These are phyloP conservation scores for Neurospora intermedia DNA, from an alignment of 495 filamentous ascomycete genomes.

Conservation along the genomic window DNA sequence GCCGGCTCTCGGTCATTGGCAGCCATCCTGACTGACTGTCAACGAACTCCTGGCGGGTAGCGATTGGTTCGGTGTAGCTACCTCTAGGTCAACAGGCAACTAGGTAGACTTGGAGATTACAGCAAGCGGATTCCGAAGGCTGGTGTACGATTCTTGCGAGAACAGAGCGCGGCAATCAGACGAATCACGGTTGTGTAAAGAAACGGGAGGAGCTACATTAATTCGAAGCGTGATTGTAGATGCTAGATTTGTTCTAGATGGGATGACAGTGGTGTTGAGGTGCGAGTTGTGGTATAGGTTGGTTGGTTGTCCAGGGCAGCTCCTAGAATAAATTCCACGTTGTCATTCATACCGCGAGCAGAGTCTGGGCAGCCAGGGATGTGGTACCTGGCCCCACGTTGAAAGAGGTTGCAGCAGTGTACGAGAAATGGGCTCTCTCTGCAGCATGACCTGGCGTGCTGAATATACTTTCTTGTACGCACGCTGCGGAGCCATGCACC, in stretches of 20 bases:
- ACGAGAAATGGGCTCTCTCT: not conserved
- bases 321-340: conserved; percentile 20
- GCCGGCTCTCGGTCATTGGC: not conserved
- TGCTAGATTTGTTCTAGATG: not conserved
- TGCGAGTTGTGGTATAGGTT: not conserved
- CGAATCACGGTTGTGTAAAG: not conserved
- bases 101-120: not conserved
- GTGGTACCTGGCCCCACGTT: not conserved
- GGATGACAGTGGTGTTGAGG: not conserved
- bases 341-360: conserved; percentile 13
- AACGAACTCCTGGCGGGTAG: not conserved
- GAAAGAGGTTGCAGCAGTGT: not conserved
- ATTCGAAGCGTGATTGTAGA: not conserved
- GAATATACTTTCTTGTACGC: not conserved
- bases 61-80: not conserved
- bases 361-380: not conserved
- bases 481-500: not conserved
- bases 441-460: not conserved
- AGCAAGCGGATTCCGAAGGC: not conserved
- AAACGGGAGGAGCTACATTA: not conserved
- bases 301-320: conserved; percentile 2
- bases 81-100: not conserved
- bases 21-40: conserved; percentile 8
- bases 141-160: not conserved
- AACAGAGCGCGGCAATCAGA: not conserved